These are phyloP conservation scores for Fomitopsis serialis DNA, from an alignment of 768 basidiomycete genomes.

Conservation along the genomic window DNA sequence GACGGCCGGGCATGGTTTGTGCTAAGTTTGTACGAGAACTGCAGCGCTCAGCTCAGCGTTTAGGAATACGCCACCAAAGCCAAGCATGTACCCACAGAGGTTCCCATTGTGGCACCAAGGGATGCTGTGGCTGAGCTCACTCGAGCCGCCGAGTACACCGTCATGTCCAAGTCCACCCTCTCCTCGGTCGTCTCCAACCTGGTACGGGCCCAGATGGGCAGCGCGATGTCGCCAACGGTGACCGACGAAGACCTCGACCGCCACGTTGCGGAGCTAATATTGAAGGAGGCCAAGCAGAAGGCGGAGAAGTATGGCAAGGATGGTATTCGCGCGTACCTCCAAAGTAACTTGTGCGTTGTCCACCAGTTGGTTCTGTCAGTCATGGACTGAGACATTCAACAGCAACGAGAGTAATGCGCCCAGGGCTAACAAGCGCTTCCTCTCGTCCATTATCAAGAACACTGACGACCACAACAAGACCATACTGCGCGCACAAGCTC, in stretches of 20 bases:
- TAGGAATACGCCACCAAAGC: too few species aligned
- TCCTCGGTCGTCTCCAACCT: conserved; percentile 83
- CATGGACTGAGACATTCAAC: background rate
- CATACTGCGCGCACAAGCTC: conserved; percentile 66
- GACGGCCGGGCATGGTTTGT: too few species aligned
- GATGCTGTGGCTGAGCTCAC: too few species aligned
- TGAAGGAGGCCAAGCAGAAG: conserved; percentile 90
- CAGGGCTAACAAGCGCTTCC: conserved; percentile 76
- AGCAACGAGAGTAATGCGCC: conserved; percentile 72
- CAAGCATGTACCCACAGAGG: too few species aligned
- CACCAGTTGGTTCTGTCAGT: background rate
- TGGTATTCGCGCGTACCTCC: conserved; percentile 77
- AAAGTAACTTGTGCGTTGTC: conserved; percentile 20
- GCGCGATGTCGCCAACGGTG: conserved; percentile 50
- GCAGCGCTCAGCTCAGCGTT: too few species aligned
- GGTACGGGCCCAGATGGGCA: conserved; percentile 74
- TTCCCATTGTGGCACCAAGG: too few species aligned
- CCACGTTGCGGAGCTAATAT: conserved; percentile 86
- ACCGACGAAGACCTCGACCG: conserved; percentile 85
- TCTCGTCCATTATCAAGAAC: conserved; percentile 81
- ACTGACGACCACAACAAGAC: conserved; percentile 96
- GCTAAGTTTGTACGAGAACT: too few species aligned
- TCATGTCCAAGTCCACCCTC: conserved; percentile 44
- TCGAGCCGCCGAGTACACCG: background rate
- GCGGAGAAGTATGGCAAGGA: conserved; percentile 73